These are phyloP conservation scores for Colletotrichum sp. DNA, from an alignment of 2,329 filamentous ascomycete species.

Conservation along the genomic window DNA sequence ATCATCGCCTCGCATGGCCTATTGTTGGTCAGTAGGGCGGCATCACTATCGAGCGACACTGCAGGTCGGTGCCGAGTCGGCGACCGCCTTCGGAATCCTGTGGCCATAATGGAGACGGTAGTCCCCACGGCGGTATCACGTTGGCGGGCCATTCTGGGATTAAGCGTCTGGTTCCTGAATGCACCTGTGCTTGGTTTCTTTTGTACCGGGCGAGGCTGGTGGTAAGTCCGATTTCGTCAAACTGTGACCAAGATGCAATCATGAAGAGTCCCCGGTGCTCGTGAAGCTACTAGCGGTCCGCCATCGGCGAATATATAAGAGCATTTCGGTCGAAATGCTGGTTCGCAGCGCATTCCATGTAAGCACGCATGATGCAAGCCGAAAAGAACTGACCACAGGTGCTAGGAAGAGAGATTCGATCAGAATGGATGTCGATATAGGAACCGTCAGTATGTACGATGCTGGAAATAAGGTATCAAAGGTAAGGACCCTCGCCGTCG, in stretches of 20 bases:
- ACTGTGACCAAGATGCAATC: background rate
- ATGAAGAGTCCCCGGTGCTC: background rate
- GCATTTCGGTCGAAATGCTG: background rate
- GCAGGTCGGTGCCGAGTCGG: constrained; percentile 17
- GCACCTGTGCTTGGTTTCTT: background rate
- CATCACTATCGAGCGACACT: background rate
- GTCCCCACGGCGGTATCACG: background rate
- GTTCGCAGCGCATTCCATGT: background rate
- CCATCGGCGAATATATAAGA: background rate
- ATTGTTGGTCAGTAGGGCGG: background rate
- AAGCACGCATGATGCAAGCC: background rate
- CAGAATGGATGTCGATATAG: background rate
- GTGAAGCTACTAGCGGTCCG: background rate
- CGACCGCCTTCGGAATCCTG: background rate
- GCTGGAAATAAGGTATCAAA: background rate
- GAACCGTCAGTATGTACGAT: background rate
- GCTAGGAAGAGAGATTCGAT: background rate
- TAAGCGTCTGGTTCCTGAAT: background rate
- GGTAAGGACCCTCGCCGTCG: background rate
- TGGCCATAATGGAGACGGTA: background rate
- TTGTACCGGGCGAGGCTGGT: background rate
- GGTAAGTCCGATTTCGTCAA: background rate
- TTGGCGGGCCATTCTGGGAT: background rate
- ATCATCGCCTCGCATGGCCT: background rate
- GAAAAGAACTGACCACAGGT: background rate